A percentile compares a stretch with the other conserved stretches of the same genome.
Evolutionary conservation across 208 protist species (phyloP).

Genomic region (Crithidia expoeki): DNA sequence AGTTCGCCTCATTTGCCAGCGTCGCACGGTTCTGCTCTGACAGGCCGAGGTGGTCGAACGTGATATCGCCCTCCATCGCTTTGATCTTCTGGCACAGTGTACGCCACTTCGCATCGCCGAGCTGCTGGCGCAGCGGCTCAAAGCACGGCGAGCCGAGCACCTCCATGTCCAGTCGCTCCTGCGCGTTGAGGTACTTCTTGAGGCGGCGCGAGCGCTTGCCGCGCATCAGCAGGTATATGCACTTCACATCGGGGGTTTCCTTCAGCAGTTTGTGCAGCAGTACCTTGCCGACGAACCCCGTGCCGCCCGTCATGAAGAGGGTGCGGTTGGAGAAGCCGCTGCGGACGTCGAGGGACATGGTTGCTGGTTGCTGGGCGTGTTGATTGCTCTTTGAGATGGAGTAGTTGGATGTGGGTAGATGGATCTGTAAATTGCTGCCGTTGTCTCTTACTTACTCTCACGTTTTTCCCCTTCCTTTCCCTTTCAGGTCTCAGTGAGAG

Average conservation of each 20-base stretch:
- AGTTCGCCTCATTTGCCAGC: slow-evolving; percentile 55
- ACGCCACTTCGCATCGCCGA: slow-evolving; percentile 68
- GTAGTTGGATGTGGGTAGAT: neutral
- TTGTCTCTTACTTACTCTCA: no score
- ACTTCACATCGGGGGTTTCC: slow-evolving; percentile 70
- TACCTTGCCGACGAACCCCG: slow-evolving; percentile 91
- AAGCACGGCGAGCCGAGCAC: slow-evolving; percentile 79
- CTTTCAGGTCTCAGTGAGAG: no score
- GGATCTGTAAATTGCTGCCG: neutral
- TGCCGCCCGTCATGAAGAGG: slow-evolving; percentile 83
- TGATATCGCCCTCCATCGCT: slow-evolving; percentile 77
- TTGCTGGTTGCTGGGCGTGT: slow-evolving; percentile 13
- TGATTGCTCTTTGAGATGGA: neutral
- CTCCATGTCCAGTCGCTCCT: slow-evolving; percentile 81
- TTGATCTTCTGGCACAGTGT: slow-evolving; percentile 53
- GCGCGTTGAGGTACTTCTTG: slow-evolving; percentile 61
- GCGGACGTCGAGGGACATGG: slow-evolving; percentile 70
- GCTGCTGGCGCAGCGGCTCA: slow-evolving; percentile 56
- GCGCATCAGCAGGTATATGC: slow-evolving; percentile 80
- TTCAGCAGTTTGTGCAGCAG: slow-evolving; percentile 83
- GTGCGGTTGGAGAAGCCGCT: slow-evolving; percentile 63
- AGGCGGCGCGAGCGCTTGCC: slow-evolving; percentile 73
- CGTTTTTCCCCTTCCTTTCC: no score
- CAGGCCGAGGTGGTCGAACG: slow-evolving; percentile 67
- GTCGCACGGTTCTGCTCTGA: slow-evolving; percentile 48